Conservation (phyloP, 805 yeast genomes). For the Kregervanrija fluxuum region DNA sequence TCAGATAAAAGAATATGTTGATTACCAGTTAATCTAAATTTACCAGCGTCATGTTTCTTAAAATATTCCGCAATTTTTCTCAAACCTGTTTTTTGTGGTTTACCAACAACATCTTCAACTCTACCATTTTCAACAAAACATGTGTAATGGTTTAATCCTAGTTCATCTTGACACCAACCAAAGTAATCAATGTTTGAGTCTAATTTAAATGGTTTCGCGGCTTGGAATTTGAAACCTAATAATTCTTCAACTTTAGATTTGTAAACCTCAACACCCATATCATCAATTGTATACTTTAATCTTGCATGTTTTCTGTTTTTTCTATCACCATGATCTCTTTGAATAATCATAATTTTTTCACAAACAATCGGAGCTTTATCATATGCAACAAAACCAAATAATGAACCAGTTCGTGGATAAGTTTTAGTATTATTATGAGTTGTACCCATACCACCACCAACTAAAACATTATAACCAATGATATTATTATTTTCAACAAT, state of each 20-base stretch:
- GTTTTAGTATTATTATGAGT: conserved; percentile 96
- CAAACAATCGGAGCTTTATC: conserved; percentile 72
- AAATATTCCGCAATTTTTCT: conserved; percentile 68
- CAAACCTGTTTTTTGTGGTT: conserved; percentile 86
- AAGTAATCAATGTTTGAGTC: conserved; percentile 85
- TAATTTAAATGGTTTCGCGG: conserved; percentile 66
- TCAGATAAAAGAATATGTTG: conserved; percentile 81
- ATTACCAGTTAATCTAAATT: conserved; percentile 91
- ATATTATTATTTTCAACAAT: conserved; percentile 65
- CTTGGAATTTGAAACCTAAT: conserved; percentile 68
- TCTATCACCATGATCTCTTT: conserved; percentile 93
- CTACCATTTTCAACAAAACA: conserved; percentile 95
- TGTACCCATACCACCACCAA: conserved; percentile 99
- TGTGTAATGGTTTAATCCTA: conserved; percentile 82
- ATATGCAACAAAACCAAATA: conserved; percentile 66
- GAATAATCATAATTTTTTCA: conserved; percentile 88
- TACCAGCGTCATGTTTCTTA: conserved; percentile 56
- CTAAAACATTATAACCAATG: conserved; percentile 79
- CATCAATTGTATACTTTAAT: conserved; percentile 93
- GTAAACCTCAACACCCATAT: conserved; percentile 82
- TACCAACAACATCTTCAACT: conserved; percentile 84
- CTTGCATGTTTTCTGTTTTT: conserved; percentile 96
- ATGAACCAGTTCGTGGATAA: conserved; percentile 89
- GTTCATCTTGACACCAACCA: conserved; percentile 89
- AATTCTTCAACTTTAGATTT: conserved; percentile 74